phyloP scores from a whole-genome alignment of 176 grass and related monocot species.

The Saccharum officinarum region DNA sequence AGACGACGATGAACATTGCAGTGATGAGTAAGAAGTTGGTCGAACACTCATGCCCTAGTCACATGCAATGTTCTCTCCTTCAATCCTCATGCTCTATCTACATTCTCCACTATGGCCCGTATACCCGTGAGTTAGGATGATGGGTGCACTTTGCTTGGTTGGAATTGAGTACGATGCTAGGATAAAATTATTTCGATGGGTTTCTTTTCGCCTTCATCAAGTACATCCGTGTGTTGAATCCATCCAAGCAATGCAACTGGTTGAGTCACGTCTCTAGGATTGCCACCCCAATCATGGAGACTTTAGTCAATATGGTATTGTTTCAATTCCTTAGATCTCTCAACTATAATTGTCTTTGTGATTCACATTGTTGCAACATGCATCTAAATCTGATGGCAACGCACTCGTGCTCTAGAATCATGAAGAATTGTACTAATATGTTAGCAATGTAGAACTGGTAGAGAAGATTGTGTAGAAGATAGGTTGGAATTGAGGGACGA shows the following conservation, averaged over 20 bases:
- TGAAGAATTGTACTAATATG: background rate
- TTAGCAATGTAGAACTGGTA: too few species aligned
- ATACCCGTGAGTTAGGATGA: background rate
- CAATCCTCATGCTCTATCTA: background rate
- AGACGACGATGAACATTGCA: background rate
- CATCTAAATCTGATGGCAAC: background rate
- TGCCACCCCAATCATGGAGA: background rate
- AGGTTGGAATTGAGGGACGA: too few species aligned
- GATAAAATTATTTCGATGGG: background rate
- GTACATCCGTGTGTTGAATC: background rate
- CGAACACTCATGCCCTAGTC: background rate
- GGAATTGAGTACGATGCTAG: accelerated
- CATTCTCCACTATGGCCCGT: background rate
- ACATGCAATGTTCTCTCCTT: background rate
- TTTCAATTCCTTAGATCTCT: background rate
- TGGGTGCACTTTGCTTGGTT: background rate
- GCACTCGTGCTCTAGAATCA: background rate
- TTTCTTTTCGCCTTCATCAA: background rate
- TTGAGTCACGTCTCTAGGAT: background rate
- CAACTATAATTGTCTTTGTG: background rate
- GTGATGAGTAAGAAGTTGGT: background rate
- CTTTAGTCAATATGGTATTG: background rate
- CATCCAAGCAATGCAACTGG: background rate
- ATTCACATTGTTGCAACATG: background rate
- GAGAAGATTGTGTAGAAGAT: too few species aligned